Conservation (phyloP, 108 stramenopile genomes). For the Cylindrotheca fusiformis region DNA sequence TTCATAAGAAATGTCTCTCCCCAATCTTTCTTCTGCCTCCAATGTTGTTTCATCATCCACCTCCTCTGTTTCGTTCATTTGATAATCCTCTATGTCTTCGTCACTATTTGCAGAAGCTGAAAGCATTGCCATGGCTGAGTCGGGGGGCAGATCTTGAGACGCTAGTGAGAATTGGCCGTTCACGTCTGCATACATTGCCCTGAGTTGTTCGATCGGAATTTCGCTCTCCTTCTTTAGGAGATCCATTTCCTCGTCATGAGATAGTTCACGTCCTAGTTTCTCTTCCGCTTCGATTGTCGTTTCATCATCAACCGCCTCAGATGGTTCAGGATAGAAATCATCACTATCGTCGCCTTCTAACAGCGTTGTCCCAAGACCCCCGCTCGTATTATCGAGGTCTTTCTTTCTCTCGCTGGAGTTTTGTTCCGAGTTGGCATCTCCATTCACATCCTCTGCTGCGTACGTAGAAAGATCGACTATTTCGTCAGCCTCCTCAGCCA, state of each 20-base stretch:
- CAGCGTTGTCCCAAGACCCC: too few species aligned
- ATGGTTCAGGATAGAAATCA: conserved; percentile 43
- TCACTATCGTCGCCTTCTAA: conserved; percentile 43
- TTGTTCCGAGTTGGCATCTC: too few species aligned
- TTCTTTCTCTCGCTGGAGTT: too few species aligned
- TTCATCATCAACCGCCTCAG: conserved; percentile 47
- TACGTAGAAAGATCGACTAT: too few species aligned
- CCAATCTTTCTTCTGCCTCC: conserved; percentile 66
- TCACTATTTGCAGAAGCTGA: conserved; percentile 1
- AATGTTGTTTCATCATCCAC: conserved; percentile 82
- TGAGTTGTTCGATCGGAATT: conserved; percentile 61
- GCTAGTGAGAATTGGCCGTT: too few species aligned
- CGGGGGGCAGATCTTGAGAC: too few species aligned
- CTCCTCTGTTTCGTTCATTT: too few species aligned
- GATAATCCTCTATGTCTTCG: too few species aligned
- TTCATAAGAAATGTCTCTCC: conserved; percentile 65
- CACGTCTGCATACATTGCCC: conserved; percentile 53
- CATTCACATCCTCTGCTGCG: too few species aligned
- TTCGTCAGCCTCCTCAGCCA: too few species aligned
- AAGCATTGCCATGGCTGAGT: background rate
- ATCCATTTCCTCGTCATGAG: conserved; percentile 46
- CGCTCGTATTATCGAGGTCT: too few species aligned
- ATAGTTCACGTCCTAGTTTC: conserved; percentile 46
- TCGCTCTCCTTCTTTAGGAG: conserved; percentile 47
- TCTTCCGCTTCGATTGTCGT: conserved; percentile 50